Percentiles rank a stretch among this genome's conserved stretches.
These are phyloP conservation scores for Rosa multiflora DNA, from an alignment of 306 rosid species.

Conservation along the genomic window DNA sequence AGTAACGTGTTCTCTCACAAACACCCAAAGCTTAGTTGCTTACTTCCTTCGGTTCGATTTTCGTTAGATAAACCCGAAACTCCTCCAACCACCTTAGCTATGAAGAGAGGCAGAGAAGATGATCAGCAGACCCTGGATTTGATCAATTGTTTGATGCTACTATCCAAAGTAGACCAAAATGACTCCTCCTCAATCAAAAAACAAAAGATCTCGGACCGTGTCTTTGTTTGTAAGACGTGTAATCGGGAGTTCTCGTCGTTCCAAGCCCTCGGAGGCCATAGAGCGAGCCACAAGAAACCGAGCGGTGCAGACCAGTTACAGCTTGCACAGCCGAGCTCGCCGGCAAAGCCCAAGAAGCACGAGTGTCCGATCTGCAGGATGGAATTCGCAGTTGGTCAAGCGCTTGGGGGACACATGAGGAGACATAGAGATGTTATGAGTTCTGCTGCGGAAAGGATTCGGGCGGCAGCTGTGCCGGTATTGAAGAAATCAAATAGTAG, in stretches of 20 bases:
- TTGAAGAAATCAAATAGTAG: conserved; percentile 12
- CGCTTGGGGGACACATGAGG: conserved; percentile 48
- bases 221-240: conserved; percentile 69
- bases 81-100: neutral
- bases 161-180: conserved; percentile 41
- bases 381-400: conserved; percentile 44
- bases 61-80: neutral
- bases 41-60: neutral
- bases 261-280: conserved; percentile 74
- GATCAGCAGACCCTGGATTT: neutral
- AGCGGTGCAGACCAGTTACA: neutral
- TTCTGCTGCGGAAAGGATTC: neutral
- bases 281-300: conserved; percentile 63
- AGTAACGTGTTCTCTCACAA: neutral
- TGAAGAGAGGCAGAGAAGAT: conserved; percentile 57
- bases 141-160: conserved; percentile 49
- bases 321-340: neutral
- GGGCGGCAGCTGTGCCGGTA: conserved; percentile 5
- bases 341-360: conserved; percentile 40
- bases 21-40: neutral
- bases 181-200: neutral
- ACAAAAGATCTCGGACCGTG: conserved; percentile 5
- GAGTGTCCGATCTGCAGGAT: conserved; percentile 54
- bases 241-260: conserved; percentile 48
- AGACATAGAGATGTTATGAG: conserved; percentile 35